Conservation (phyloP, 306 rosid species). For the Vigna hirtella region DNA sequence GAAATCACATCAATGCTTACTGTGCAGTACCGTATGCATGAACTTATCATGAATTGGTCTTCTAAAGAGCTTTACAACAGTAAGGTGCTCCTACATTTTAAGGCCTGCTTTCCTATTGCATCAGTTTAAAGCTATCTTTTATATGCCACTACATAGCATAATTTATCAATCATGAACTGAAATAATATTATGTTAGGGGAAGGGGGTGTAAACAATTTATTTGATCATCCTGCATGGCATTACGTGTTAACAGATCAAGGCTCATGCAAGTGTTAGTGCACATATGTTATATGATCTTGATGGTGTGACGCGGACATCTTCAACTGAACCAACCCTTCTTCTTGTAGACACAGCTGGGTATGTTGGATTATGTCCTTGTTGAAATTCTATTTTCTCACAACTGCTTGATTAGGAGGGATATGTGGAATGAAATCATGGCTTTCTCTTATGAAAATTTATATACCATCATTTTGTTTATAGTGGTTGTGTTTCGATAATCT, state of each 20-base stretch:
- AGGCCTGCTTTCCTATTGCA: slow-evolving; percentile 40
- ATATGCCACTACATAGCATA: slow-evolving; percentile 16
- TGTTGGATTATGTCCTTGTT: slow-evolving; percentile 43
- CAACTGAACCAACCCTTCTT: slow-evolving; percentile 89
- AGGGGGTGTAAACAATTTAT: slow-evolving; percentile 21
- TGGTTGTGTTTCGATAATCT: slow-evolving; percentile 27
- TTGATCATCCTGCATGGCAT: slow-evolving; percentile 27
- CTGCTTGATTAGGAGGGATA: slow-evolving; percentile 15
- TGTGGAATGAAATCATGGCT: slow-evolving; percentile 14
- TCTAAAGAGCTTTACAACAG: slow-evolving; percentile 95
- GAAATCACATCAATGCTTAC: slow-evolving; percentile 91
- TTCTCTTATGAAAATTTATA: slow-evolving; percentile 26
- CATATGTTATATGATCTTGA: slow-evolving; percentile 85
- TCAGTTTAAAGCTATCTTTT: slow-evolving; percentile 20
- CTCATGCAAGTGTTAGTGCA: slow-evolving; percentile 91
- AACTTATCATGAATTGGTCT: slow-evolving; percentile 96
- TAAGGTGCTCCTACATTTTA: slow-evolving; percentile 71
- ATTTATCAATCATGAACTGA: slow-evolving; percentile 28
- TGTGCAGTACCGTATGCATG: slow-evolving; percentile 97
- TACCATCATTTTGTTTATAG: slow-evolving; percentile 26
- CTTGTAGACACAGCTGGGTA: slow-evolving; percentile 97
- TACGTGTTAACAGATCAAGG: slow-evolving; percentile 68
- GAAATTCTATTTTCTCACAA: slow-evolving; percentile 28
- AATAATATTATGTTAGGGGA: slow-evolving; percentile 7
- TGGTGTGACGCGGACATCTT: slow-evolving; percentile 76